A percentile compares a stretch with the other conserved stretches of the same genome.
phyloP scores from a whole-genome alignment of 2,329 filamentous ascomycete genomes.

The Talaromyces sp. region DNA sequence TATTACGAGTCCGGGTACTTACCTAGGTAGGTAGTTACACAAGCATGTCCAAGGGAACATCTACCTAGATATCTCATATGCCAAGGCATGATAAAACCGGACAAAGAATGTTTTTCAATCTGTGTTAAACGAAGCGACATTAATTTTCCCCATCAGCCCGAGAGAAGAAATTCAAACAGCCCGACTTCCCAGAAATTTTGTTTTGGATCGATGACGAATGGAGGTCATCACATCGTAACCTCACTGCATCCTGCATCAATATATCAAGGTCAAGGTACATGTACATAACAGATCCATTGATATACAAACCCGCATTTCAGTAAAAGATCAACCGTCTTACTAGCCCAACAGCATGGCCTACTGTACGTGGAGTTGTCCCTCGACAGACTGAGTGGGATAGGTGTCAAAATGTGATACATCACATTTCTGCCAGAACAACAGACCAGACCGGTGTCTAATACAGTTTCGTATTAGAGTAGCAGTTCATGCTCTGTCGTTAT shows the following conservation, averaged over 20 bases:
- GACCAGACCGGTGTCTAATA: not conserved
- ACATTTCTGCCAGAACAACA: not conserved
- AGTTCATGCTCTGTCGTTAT: not conserved
- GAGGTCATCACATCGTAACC: not conserved
- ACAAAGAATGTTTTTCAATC: not conserved
- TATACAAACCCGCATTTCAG: not conserved
- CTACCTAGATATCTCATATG: not conserved
- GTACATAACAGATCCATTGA: no score
- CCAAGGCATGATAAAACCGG: not conserved
- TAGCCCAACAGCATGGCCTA: not conserved
- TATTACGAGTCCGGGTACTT: not conserved
- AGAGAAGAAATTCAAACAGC: not conserved
- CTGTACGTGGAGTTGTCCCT: not conserved
- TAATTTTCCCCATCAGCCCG: not conserved
- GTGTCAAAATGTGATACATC: not conserved
- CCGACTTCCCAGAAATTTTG: not conserved
- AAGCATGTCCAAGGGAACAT: not conserved
- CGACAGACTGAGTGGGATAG: not conserved
- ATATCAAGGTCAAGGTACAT: not conserved
- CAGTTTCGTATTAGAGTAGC: not conserved
- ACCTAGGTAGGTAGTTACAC: not conserved
- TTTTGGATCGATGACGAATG: not conserved
- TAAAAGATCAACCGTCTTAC: not conserved
- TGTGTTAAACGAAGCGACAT: not conserved
- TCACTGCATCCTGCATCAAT: not conserved